Percentiles rank a stretch among this genome's conserved stretches.
Conservation (phyloP, 2,329 filamentous ascomycete genomes). For the Paecilomyces sp. region DNA sequence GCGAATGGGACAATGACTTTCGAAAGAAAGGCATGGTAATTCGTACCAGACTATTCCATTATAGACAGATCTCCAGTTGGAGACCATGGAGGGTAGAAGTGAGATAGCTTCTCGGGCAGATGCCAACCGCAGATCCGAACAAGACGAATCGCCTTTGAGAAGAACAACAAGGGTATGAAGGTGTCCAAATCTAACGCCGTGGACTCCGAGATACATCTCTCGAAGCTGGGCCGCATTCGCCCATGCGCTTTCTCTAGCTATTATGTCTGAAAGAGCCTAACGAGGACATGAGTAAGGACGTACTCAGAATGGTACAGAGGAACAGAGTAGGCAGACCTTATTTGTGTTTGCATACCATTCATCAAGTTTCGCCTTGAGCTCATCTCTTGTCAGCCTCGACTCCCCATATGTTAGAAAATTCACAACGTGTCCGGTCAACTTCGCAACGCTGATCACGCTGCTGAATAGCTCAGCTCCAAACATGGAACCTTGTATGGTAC, state of each 20-base stretch:
- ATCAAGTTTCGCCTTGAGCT: neutral
- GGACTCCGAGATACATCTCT: conserved; percentile 8
- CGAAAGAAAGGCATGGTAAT: neutral
- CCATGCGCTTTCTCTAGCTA: neutral
- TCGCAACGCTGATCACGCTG: neutral
- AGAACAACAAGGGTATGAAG: conserved; percentile 2
- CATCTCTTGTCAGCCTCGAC: neutral
- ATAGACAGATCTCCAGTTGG: conserved; percentile 10
- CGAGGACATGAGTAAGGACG: neutral
- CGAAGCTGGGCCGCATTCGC: conserved; percentile 1
- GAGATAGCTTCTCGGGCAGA: conserved; percentile 10
- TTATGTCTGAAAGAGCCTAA: neutral
- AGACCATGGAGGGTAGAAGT: conserved; percentile 6
- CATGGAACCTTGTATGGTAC: neutral
- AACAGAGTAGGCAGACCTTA: neutral
- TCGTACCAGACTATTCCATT: conserved; percentile 11
- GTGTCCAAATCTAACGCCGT: neutral
- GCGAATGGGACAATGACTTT: neutral
- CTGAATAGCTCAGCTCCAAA: neutral
- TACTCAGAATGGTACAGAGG: neutral
- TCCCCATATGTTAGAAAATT: neutral
- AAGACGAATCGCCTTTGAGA: conserved; percentile 1
- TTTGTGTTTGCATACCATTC: neutral
- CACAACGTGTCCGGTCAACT: neutral
- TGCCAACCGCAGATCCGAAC: neutral